Percentiles rank a stretch among this genome's conserved stretches.
Evolutionary conservation across 1,284 basidiomycete species (phyloP).

Genomic region (Ustilago vetiveriae): DNA sequence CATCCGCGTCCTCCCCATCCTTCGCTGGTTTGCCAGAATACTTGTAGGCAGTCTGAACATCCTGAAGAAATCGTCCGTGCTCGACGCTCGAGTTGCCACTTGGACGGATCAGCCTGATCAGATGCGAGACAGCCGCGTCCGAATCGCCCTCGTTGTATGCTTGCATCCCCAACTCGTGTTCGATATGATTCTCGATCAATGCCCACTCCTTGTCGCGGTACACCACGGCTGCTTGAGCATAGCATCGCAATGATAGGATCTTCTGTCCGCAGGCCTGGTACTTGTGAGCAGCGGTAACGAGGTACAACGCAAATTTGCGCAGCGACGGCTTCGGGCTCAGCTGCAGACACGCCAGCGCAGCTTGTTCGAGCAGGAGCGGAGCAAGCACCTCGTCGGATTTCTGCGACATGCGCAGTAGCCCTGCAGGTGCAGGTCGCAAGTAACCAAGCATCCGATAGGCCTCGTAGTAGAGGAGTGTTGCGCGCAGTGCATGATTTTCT

Average conservation of each 20-base stretch:
- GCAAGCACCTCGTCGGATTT: conserved; percentile 70
- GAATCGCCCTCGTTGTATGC: conserved; percentile 71
- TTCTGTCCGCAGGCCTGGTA: conserved; percentile 72
- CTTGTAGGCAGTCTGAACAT: conserved; percentile 70
- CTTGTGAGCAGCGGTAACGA: conserved; percentile 70
- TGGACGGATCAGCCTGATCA: conserved; percentile 61
- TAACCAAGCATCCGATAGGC: conserved; percentile 47
- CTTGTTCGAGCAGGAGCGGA: conserved; percentile 71
- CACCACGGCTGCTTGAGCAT: conserved; percentile 38
- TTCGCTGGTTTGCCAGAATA: conserved; percentile 36
- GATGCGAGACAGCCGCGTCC: conserved; percentile 69
- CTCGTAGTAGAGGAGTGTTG: conserved; percentile 60
- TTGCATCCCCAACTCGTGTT: conserved; percentile 70
- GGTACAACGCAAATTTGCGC: conserved; percentile 69
- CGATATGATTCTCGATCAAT: conserved; percentile 69
- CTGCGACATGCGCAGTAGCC: conserved; percentile 49
- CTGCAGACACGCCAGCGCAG: conserved; percentile 69
- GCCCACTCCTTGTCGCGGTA: conserved; percentile 67
- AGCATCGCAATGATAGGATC: conserved; percentile 45
- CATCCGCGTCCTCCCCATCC: not conserved
- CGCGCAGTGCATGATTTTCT: conserved; percentile 46
- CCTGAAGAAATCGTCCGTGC: conserved; percentile 68
- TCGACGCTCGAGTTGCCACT: conserved; percentile 51
- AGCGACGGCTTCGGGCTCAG: conserved; percentile 60
- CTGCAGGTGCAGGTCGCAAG: conserved; percentile 43